phyloP scores from a whole-genome alignment of 495 filamentous ascomycete genomes.

The Neurospora sp. region DNA sequence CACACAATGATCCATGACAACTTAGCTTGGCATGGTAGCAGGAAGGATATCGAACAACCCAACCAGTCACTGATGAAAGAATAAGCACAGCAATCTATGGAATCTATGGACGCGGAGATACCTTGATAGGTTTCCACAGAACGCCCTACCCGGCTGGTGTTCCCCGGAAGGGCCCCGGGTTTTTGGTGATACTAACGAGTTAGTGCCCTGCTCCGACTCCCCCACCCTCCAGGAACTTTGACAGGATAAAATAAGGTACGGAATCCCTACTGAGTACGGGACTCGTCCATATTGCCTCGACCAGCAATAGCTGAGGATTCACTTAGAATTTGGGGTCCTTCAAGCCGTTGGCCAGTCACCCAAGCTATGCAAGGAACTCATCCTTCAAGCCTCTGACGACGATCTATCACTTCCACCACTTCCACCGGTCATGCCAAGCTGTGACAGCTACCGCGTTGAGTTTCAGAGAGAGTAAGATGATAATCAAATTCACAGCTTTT shows the following conservation, averaged over 20 bases:
- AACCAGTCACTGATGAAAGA: neutral
- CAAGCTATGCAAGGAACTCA: neutral
- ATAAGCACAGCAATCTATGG: neutral
- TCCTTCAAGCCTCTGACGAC: neutral
- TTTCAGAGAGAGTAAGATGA: neutral
- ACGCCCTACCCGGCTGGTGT: neutral
- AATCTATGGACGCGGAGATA: neutral
- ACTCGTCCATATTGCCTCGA: neutral
- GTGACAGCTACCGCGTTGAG: neutral
- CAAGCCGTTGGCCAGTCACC: neutral
- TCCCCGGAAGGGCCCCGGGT: neutral
- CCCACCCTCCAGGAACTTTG: neutral
- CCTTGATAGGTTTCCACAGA: neutral
- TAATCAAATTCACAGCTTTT: neutral
- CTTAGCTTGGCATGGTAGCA: neutral
- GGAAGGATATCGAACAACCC: neutral
- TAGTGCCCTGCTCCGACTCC: neutral
- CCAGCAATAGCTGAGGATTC: neutral
- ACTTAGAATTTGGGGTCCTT: neutral
- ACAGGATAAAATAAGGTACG: neutral
- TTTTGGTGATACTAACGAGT: neutral
- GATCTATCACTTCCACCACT: neutral
- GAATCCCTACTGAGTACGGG: neutral
- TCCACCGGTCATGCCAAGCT: neutral
- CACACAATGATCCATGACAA: neutral